These are phyloP conservation scores for Ceratocystis smalleyi DNA, from an alignment of 2,329 filamentous ascomycete genomes.

Conservation along the genomic window DNA sequence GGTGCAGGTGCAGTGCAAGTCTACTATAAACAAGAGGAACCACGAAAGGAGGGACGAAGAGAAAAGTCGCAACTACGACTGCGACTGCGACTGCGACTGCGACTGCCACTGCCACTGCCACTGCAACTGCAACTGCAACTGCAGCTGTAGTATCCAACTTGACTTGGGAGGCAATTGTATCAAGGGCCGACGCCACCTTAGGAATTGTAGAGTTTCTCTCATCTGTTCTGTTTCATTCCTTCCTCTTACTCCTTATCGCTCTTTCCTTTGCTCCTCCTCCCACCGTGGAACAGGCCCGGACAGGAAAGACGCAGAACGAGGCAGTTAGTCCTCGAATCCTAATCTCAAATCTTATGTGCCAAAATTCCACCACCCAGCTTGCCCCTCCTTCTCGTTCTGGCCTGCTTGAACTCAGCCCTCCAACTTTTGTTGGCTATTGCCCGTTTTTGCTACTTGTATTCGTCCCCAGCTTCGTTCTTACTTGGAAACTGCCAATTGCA, in stretches of 20 bases:
- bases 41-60: too few species aligned
- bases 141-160: too few species aligned
- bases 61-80: too few species aligned
- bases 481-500: not conserved
- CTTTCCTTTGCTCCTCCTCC: not conserved
- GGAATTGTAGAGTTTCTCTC: not conserved
- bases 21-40: too few species aligned
- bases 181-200: not conserved
- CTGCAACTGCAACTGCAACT: not conserved
- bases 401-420: not conserved
- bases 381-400: not conserved
- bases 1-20: too few species aligned
- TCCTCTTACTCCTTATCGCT: not conserved
- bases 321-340: not conserved
- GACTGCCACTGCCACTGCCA: too few species aligned
- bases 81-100: too few species aligned
- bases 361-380: not conserved
- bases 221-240: not conserved
- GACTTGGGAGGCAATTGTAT: not conserved
- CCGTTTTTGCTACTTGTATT: not conserved
- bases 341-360: not conserved
- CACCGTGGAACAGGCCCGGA: not conserved
- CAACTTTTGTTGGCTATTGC: not conserved
- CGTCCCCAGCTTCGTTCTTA: not conserved
- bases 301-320: not conserved